Base-by-base conservation (phyloP, 1,139 yeast species). In the Hemisphaericaspora xylofermentans region DNA sequence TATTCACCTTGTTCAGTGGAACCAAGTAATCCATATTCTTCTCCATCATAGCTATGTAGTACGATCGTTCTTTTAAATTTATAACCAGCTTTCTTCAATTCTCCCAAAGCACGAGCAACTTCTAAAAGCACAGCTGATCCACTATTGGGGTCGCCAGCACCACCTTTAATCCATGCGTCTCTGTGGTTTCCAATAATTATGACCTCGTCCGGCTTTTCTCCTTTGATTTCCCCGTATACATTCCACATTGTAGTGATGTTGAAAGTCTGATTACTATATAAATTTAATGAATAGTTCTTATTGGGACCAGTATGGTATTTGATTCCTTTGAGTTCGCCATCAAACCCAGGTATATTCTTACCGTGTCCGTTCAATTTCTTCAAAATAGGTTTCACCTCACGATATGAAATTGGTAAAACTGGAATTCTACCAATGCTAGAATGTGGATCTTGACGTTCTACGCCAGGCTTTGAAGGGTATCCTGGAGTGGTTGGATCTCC, bases 401-500 rank as follows among this genome's bases (percentile, higher is more conserved):
- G 63, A 52, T 70, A 70, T 9, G 74, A 67, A 35, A 72, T 68
- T 6, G 78, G 76, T 41, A 72, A 67, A 3, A 60, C 76, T 3
- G 78, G 78, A 34, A 72, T 84, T 43, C 52, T 61, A 2, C 74
- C 74, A 43, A 68, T 72, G 33, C 71, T 63, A 16, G 45, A 46
- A 46, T 68, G 62, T 1, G 78, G 78, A 39, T 70, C 76, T 42
- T 61, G 46, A 42, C 77, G 64, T 31, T 61, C 67, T n/a, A 56
- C 72, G 17, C 71, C 82, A 2, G 78, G 73, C 46, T 78, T 82
- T 33, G 88, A 81, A 4, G 94, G 82, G 53, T 80, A 82, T 0
- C 93, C 93, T 16, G 95, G 95, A 3, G 95, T 84, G 2, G 95
- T 81, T 32, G 96, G 96, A 57, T 89, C 96, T 38, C 96, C 96